phyloP scores from a whole-genome alignment of 2,329 filamentous ascomycete genomes.

The Calonectria leucothoes region DNA sequence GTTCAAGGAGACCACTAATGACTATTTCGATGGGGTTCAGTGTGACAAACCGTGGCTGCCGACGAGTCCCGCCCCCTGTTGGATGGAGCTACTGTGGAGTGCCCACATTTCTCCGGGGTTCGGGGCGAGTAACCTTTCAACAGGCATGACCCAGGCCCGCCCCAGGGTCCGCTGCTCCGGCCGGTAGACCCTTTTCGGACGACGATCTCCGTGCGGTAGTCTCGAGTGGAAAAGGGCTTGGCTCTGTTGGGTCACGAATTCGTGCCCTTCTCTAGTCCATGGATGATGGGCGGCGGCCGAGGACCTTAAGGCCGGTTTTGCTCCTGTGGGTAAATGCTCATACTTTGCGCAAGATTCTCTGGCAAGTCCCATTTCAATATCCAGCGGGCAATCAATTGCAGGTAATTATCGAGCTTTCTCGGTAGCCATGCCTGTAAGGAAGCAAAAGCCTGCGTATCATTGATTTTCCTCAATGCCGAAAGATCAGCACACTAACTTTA shows the following conservation, averaged over 20 bases:
- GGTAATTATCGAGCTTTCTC: conserved; percentile 32
- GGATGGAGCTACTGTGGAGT: conserved; percentile 25
- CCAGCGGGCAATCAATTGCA: conserved; percentile 35
- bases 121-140: conserved; percentile 37
- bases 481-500: conserved; percentile 17
- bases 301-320: conserved; percentile 44
- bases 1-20: conserved; percentile 32
- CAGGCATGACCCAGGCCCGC: conserved; percentile 35
- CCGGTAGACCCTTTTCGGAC: conserved; percentile 42
- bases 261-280: conserved; percentile 34
- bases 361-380: conserved; percentile 28
- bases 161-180: conserved; percentile 36
- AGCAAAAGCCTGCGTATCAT: conserved; percentile 37
- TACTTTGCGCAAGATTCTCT: conserved; percentile 39
- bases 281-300: conserved; percentile 46
- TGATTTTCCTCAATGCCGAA: conserved; percentile 15
- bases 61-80: conserved; percentile 44
- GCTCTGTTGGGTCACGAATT: conserved; percentile 37
- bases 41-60: conserved; percentile 40
- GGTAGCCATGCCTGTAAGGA: conserved; percentile 24
- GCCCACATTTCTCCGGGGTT: conserved; percentile 41
- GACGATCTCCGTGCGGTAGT: conserved; percentile 39
- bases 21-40: conserved; percentile 37
- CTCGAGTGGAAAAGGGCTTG: conserved; percentile 38
- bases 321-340: conserved; percentile 26